Base-by-base conservation (phyloP, 1,139 yeast genomes). In the Pichia sp. region DNA sequence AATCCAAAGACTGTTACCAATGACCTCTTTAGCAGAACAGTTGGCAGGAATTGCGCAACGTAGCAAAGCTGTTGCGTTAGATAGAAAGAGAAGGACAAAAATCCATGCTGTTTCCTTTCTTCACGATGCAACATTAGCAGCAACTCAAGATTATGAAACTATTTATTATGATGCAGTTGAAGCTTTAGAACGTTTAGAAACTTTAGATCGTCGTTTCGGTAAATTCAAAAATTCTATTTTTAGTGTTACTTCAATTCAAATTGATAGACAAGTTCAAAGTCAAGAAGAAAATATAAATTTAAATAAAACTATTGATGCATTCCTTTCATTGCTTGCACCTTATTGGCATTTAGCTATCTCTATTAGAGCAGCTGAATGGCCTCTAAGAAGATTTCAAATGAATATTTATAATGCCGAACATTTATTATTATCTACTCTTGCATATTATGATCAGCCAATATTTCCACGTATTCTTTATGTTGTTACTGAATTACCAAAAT, bases 341-440 rank as follows among this genome's bases (percentile, higher is more conserved):
- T 74, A 78, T 57, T 80, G 92, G 73, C 76, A 78, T 51, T 68
- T 89, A 43, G 74, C 80, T 29, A 87, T 95, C 16, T 76, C 96
- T 2, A 62, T 87, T 42, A 82, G 82, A 57, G 94, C 97, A 10
- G 71, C 87, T 11, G 99, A 92, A 68, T 92, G 98, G 98, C 76
- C 92, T 34, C 82, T 92, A 26, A 82, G 98, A 67, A 76, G 97
- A 56, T 94, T 90, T 63, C 87, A 86, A 61, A 79, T 87, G 54
- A 92, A 92, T 60, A 72, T 86, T 40, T 83, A 84, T 58, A 87
- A 86, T 57, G 70, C 89, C 0, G 97, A 92, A 61, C 61, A 71
- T 48, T 61, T 92, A 34, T 59, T 94, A 38, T 67, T 90, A 47
- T 73, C 89, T 4, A 74, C 83, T 3, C 70, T 92, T 56, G 95